phyloP scores from a whole-genome alignment of 1,284 basidiomycete species.

The Sporisorium exsertum region DNA sequence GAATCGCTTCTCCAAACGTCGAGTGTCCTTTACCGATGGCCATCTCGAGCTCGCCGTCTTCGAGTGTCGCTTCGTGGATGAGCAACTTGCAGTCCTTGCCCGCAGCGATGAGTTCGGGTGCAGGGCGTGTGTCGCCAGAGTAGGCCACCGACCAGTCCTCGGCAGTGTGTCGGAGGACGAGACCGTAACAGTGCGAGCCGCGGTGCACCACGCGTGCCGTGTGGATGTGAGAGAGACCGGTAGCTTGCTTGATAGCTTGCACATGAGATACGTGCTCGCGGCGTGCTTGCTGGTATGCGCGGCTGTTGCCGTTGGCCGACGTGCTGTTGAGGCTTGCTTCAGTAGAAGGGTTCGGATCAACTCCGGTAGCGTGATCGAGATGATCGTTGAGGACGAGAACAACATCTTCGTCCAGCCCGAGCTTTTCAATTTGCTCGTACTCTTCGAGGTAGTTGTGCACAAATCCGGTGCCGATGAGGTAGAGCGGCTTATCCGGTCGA shows the following conservation, averaged over 20 bases:
- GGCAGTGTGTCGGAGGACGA: slow-evolving; percentile 72
- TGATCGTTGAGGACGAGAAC: slow-evolving; percentile 52
- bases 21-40: slow-evolving; percentile 85
- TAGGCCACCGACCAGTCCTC: slow-evolving; percentile 69
- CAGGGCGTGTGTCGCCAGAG: slow-evolving; percentile 90
- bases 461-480: slow-evolving; percentile 76
- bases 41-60: slow-evolving; percentile 75
- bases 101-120: slow-evolving; percentile 76
- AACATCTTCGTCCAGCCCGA: slow-evolving; percentile 75
- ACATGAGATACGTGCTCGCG: slow-evolving; percentile 25
- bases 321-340: background rate
- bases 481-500: slow-evolving; percentile 72
- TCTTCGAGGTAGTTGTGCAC: slow-evolving; percentile 78
- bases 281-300: slow-evolving; percentile 11
- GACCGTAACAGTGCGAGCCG: slow-evolving; percentile 47
- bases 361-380: slow-evolving; percentile 50
- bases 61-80: slow-evolving; percentile 94
- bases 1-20: slow-evolving; percentile 87
- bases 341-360: slow-evolving; percentile 31
- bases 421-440: slow-evolving; percentile 76
- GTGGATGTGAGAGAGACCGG: slow-evolving; percentile 36
- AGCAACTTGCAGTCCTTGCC: slow-evolving; percentile 81
- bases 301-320: slow-evolving; percentile 1
- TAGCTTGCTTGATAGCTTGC: slow-evolving; percentile 21
- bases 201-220: slow-evolving; percentile 48